Conservation (phyloP, 805 yeast species). For the Ogataea nitratoaversa region DNA sequence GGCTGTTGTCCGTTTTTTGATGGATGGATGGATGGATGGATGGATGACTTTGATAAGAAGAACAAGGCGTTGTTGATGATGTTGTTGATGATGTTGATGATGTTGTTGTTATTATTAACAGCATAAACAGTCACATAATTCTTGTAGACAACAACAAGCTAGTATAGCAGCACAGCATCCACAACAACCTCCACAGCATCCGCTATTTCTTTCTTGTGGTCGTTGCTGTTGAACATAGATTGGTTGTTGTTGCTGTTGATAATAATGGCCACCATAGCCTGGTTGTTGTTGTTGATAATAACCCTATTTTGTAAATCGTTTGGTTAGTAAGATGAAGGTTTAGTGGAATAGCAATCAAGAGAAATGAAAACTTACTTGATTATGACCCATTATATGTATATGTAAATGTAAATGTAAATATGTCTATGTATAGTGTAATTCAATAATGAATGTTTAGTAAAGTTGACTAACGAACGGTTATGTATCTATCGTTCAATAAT, state of each 20-base stretch:
- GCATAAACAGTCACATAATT: conserved; percentile 1
- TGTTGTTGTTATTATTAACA: neutral
- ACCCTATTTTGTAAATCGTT: conserved; percentile 10
- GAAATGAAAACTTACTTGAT: neutral
- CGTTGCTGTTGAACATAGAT: conserved; percentile 23
- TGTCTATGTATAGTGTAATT: too few species aligned
- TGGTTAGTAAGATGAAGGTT: conserved; percentile 1
- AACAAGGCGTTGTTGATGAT: too few species aligned
- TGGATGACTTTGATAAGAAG: too few species aligned
- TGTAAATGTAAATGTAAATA: neutral
- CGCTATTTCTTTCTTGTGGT: conserved; percentile 6
- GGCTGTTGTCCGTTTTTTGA: too few species aligned
- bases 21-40: too few species aligned
- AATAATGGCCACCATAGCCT: conserved; percentile 12
- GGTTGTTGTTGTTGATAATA: conserved; percentile 18
- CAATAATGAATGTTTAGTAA: too few species aligned
- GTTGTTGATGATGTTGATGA: too few species aligned
- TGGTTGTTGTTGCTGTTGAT: conserved; percentile 22
- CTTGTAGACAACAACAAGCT: conserved; percentile 21
- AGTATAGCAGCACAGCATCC: conserved; percentile 17
- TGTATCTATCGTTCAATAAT: too few species aligned
- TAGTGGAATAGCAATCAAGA: too few species aligned
- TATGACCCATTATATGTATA: neutral
- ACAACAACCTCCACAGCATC: conserved; percentile 18
- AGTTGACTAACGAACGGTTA: too few species aligned